Evolutionary conservation across 805 yeast genomes (phyloP).

Genomic region (Nakazawaea wyomingensis): DNA sequence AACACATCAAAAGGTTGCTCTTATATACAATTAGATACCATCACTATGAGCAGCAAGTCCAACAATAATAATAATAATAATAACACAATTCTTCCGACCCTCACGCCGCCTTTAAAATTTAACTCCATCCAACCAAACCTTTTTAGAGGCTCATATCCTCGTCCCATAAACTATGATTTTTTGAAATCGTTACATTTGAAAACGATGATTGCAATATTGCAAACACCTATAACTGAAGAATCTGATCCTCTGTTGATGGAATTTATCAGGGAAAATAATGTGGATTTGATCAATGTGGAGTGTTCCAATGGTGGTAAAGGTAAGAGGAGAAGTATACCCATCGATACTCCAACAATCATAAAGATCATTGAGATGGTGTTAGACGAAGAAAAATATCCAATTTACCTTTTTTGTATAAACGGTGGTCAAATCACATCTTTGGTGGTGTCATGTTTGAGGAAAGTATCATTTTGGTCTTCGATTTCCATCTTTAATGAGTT

Average conservation of each 20-base stretch:
- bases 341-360: conserved; percentile 58
- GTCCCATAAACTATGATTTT: conserved; percentile 66
- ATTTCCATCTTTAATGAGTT: conserved; percentile 86
- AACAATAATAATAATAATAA: not conserved
- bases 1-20: not conserved
- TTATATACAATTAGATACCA: too few species aligned
- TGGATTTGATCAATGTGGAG: conserved; percentile 63
- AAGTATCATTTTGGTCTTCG: conserved; percentile 81
- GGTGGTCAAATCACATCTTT: conserved; percentile 87
- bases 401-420: conserved; percentile 80
- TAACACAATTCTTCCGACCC: not conserved
- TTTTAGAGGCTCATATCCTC: conserved; percentile 84
- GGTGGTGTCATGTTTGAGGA: conserved; percentile 80
- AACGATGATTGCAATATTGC: conserved; percentile 75
- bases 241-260: conserved; percentile 44
- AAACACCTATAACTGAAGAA: conserved; percentile 57
- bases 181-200: conserved; percentile 58
- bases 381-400: conserved; percentile 57
- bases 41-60: too few species aligned
- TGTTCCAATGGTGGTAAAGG: conserved; percentile 68
- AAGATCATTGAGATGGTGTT: conserved; percentile 58
- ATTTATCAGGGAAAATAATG: conserved; percentile 50
- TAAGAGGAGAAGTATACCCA: conserved; percentile 78
- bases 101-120: conserved; percentile 77
- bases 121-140: conserved; percentile 63